phyloP scores from a whole-genome alignment of 2,329 filamentous ascomycete species.

The Aspergillus aculeatinus region DNA sequence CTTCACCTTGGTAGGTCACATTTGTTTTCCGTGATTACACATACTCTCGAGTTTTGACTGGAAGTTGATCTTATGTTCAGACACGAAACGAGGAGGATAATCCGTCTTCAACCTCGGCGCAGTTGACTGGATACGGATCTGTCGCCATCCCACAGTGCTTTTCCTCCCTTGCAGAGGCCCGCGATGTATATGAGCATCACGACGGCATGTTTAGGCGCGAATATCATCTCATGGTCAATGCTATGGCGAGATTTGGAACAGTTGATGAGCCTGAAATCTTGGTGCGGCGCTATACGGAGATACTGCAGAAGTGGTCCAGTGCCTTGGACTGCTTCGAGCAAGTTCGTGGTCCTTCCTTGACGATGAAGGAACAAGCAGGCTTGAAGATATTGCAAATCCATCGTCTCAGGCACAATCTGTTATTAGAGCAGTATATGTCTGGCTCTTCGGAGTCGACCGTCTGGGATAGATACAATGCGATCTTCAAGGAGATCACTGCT shows the following conservation, averaged over 20 bases:
- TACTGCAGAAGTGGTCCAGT: slow-evolving; percentile 1
- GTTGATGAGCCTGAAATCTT: not conserved
- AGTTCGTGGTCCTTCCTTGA: not conserved
- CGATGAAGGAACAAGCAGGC: slow-evolving; percentile 5
- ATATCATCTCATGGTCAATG: not conserved
- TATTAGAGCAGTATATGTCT: slow-evolving; percentile 11
- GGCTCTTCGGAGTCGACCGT: slow-evolving; percentile 16
- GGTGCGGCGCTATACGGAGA: not conserved
- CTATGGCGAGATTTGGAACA: not conserved
- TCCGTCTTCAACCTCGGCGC: not conserved
- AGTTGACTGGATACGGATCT: not conserved
- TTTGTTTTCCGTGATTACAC: not conserved
- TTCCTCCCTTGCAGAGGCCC: slow-evolving; percentile 8
- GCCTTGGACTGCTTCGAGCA: slow-evolving; percentile 8
- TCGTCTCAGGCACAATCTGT: slow-evolving; percentile 3
- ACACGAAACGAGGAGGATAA: not conserved
- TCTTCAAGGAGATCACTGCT: slow-evolving; percentile 26
- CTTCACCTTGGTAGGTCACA: slow-evolving; percentile 2
- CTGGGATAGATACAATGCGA: slow-evolving; percentile 25
- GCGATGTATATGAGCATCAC: slow-evolving; percentile 7
- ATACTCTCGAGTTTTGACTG: too few relatives aligned
- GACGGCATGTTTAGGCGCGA: not conserved
- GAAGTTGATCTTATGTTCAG: not conserved
- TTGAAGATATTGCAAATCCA: slow-evolving; percentile 9
- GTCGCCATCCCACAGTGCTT: slow-evolving; percentile 2